These are phyloP conservation scores for Citrullus colocynthis DNA, from an alignment of 306 rosid genomes.

Conservation along the genomic window DNA sequence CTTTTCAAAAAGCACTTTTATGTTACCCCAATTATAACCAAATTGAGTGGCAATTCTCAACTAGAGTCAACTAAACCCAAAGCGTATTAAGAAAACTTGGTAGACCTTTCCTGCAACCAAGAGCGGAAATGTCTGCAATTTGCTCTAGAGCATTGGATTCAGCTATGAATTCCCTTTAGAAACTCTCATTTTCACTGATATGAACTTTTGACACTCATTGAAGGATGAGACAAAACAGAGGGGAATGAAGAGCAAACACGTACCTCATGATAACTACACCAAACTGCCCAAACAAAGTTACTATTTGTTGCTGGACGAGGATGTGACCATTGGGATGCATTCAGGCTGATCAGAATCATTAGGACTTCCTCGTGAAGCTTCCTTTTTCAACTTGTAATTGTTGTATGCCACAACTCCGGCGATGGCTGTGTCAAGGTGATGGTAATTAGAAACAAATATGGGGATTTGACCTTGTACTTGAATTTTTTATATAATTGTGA, in stretches of 20 bases:
- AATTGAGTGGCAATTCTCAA: neutral
- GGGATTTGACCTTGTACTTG: neutral
- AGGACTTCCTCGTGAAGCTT: constrained; percentile 36
- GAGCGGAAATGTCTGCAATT: neutral
- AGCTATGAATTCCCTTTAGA: neutral
- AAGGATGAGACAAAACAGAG: too few relatives aligned
- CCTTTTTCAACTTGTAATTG: constrained; percentile 70
- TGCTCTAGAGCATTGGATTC: neutral
- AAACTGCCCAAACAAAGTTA: constrained; percentile 19
- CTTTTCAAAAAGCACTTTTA: neutral
- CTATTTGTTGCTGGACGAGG: constrained; percentile 40
- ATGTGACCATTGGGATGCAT: constrained; percentile 24
- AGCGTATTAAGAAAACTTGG: neutral
- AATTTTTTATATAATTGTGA: neutral
- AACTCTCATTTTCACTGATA: neutral
- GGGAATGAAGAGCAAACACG: constrained; percentile 9
- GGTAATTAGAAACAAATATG: constrained; percentile 4
- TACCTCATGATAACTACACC: constrained; percentile 27
- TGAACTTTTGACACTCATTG: neutral
- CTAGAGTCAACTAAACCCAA: neutral
- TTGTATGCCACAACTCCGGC: constrained; percentile 96
- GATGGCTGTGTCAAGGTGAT: constrained; percentile 51
- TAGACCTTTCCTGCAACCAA: neutral
- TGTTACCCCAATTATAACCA: neutral
- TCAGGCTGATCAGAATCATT: constrained; percentile 27